Base-by-base conservation (phyloP, 192 early-diverging fungal genomes). In the Spizellomyces punctatus region DNA sequence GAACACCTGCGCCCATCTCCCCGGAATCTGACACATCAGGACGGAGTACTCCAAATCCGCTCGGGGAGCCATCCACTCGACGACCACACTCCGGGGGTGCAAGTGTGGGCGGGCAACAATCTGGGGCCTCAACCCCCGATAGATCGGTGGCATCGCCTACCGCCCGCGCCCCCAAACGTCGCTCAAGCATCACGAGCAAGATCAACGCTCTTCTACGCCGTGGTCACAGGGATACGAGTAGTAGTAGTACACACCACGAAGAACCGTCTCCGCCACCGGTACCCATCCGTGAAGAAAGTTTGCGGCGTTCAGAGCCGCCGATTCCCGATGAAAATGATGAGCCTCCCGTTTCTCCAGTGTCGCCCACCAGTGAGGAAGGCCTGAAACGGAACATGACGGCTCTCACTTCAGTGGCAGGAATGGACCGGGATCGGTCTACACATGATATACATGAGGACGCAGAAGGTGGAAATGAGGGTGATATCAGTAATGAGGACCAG, bases 181-280 rank as follows among this genome's bases (percentile, higher is more conserved):
- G 63, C 41, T 16, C 63, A n/a, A 64, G 62, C 46, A 42, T 72
- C 9, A 72, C 71, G 36, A 56, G 49, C 47, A 72, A 72, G 46
- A 63, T 72, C 27, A 72, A 72, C 62, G 71, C 71, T 16, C 71
- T 72, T 7, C 52, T 72, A 19, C 71, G 71, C 9, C 46, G 71
- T 10, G 71, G 62, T 36, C 27, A 36, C 27, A 36, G 27, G 27
- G 27, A 36, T 36, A 36, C 27, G 8, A 56, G 43, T 1, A 45
- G 10, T 58, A 52, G 22, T 41, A 17, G n/a, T 46, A 42, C 6
- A 2, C 64, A 49, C 4, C 14, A 54, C 1, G 50, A 54, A 12
- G 17, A 12, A 19, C 50, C 50, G 50, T 54, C 50, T n/a, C 50
- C 50, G 14, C 50, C 50, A 19, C 50, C 50, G 0, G 17, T 54